phyloP scores from a whole-genome alignment of 2,329 filamentous ascomycete species.

The Diaporthe humulicola region DNA sequence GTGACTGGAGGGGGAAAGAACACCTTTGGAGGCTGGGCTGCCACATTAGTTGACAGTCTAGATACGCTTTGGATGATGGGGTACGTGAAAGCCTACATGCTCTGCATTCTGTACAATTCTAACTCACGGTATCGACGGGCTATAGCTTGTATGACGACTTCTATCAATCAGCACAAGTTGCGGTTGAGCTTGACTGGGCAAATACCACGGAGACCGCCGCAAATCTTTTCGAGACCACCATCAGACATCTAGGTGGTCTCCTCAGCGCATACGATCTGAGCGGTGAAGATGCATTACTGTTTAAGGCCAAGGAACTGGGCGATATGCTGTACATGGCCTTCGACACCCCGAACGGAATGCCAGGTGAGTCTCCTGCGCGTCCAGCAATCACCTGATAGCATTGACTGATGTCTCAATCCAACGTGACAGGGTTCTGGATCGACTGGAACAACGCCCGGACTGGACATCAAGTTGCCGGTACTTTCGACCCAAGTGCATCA shows the following conservation, averaged over 20 bases:
- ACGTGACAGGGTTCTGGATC: slow-evolving; percentile 62
- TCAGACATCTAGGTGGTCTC: slow-evolving; percentile 60
- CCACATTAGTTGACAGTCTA: slow-evolving; percentile 71
- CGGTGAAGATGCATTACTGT: slow-evolving; percentile 54
- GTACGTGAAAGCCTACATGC: not conserved
- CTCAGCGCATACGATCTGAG: slow-evolving; percentile 61
- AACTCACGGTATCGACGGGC: fast-evolving
- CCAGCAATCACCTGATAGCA: too few species aligned
- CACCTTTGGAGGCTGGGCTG: slow-evolving; percentile 67
- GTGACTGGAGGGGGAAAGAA: slow-evolving; percentile 61
- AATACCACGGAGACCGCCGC: slow-evolving; percentile 53
- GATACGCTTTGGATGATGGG: slow-evolving; percentile 75
- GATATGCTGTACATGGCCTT: slow-evolving; percentile 63
- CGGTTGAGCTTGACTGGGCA: slow-evolving; percentile 63
- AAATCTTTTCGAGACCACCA: slow-evolving; percentile 62
- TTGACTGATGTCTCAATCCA: not conserved
- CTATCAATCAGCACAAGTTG: slow-evolving; percentile 62
- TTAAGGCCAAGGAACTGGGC: slow-evolving; percentile 60
- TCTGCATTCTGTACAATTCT: not conserved
- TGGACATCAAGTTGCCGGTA: slow-evolving; percentile 51
- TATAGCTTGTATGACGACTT: slow-evolving; percentile 65
- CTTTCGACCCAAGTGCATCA: slow-evolving; percentile 52
- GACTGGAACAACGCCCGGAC: slow-evolving; percentile 59
- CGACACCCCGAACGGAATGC: slow-evolving; percentile 64
- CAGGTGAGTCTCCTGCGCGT: slow-evolving; percentile 42